A percentile compares a stretch with the other conserved stretches of the same genome.
Evolutionary conservation across 768 basidiomycete species (phyloP).

Genomic region (Boletus coccyginus): DNA sequence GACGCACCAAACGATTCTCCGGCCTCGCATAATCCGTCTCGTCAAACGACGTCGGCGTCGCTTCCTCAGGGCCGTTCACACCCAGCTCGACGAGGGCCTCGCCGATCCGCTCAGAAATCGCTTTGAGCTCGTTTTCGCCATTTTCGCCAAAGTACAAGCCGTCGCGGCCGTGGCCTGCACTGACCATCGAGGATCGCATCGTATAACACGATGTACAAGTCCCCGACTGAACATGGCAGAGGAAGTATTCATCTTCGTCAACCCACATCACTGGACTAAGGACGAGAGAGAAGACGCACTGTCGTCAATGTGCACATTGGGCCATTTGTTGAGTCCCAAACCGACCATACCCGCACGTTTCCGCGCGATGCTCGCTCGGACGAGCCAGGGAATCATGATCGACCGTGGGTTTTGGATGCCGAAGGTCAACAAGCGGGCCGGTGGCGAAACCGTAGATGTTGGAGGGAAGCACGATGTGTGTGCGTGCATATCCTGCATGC

Average conservation of each 20-base stretch:
- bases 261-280: no score
- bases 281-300: neutral
- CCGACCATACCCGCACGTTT: slow-evolving; percentile 55
- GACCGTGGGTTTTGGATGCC: slow-evolving; percentile 48
- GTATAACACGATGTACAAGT: slow-evolving; percentile 42
- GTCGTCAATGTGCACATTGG: slow-evolving; percentile 55
- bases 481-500: neutral
- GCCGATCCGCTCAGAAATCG: slow-evolving; percentile 39
- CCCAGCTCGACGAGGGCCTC: slow-evolving; percentile 17
- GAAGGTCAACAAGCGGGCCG: slow-evolving; percentile 43
- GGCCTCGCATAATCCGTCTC: slow-evolving; percentile 4
- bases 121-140: slow-evolving; percentile 43
- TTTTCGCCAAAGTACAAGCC: slow-evolving; percentile 53
- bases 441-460: slow-evolving; percentile 58
- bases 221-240: slow-evolving; percentile 19
- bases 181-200: slow-evolving; percentile 29
- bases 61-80: neutral
- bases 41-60: slow-evolving; percentile 43
- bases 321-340: slow-evolving; percentile 57
- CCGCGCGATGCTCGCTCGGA: slow-evolving; percentile 43
- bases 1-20: neutral
- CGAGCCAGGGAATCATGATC: slow-evolving; percentile 48
- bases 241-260: neutral
- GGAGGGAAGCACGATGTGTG: slow-evolving; percentile 46
- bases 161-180: slow-evolving; percentile 27